Conservation (phyloP, 352 stramenopile species). For the Globisporangium splendens region DNA sequence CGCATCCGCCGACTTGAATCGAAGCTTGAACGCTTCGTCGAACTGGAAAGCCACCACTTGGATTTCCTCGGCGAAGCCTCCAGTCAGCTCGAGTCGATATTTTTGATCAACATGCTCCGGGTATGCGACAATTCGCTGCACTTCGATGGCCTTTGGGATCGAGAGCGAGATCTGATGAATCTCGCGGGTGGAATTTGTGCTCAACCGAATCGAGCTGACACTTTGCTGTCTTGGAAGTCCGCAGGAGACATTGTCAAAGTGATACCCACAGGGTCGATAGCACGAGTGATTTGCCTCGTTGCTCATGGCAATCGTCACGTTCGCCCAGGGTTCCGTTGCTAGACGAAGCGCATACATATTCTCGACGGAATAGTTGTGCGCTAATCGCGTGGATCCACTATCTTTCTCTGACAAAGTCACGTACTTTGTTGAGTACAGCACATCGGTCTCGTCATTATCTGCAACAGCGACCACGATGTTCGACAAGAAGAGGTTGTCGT, state of each 20-base stretch:
- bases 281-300: slow-evolving; percentile 61
- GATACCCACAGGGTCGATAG: slow-evolving; percentile 71
- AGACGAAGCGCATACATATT: slow-evolving; percentile 51
- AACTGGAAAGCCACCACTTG: slow-evolving; percentile 51
- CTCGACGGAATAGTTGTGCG: slow-evolving; percentile 17
- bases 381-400: not conserved
- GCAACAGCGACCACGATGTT: slow-evolving; percentile 65
- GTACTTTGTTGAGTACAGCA: slow-evolving; percentile 44
- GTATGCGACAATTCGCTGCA: slow-evolving; percentile 62
- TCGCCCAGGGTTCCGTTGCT: slow-evolving; percentile 57
- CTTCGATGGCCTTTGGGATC: slow-evolving; percentile 50
- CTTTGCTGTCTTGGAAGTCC: slow-evolving; percentile 68
- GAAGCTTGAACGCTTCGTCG: slow-evolving; percentile 43
- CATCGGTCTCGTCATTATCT: slow-evolving; percentile 56
- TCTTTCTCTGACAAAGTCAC: slow-evolving; percentile 40
- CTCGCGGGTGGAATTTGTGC: slow-evolving; percentile 57
- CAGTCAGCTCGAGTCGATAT: slow-evolving; percentile 31
- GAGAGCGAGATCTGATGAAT: slow-evolving; percentile 53
- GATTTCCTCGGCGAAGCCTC: slow-evolving; percentile 41
- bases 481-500: slow-evolving; percentile 48
- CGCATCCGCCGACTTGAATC: slow-evolving; percentile 28
- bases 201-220: slow-evolving; percentile 46
- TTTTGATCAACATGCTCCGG: slow-evolving; percentile 60
- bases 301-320: slow-evolving; percentile 74
- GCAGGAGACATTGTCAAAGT: slow-evolving; percentile 43